Conservation (phyloP, 345 rosid species). For the Brassica juncea region DNA sequence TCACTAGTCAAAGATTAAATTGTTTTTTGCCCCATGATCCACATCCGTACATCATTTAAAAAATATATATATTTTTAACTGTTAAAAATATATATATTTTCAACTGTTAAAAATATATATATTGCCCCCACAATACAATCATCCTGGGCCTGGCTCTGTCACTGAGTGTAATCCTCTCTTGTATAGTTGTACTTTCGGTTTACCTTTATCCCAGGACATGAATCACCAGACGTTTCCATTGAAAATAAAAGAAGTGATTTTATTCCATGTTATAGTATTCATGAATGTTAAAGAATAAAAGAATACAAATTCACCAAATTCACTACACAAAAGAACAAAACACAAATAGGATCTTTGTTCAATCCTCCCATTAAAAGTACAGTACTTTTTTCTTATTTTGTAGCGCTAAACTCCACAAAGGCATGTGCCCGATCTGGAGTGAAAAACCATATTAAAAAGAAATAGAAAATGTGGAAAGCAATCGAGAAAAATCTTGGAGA, state of each 20-base stretch:
- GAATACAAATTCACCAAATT: conserved; percentile 17
- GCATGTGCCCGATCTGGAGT: conserved; percentile 31
- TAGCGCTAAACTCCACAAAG: background rate
- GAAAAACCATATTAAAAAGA: conserved; percentile 17
- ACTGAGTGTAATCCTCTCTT: background rate
- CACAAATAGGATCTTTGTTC: conserved; percentile 15
- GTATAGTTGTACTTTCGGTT: background rate
- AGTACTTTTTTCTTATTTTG: conserved; percentile 24
- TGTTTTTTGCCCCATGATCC: too few species aligned
- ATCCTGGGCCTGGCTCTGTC: too few species aligned
- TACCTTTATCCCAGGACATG: background rate
- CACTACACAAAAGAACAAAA: conserved; percentile 2
- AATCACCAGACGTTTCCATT: background rate
- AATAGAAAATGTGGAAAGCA: conserved; percentile 11
- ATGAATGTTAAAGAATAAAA: conserved; percentile 26
- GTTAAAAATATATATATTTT: too few species aligned
- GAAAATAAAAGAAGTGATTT: background rate
- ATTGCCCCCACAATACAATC: too few species aligned
- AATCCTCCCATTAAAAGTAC: background rate
- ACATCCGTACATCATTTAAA: too few species aligned
- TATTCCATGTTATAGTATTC: background rate
- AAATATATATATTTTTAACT: too few species aligned
- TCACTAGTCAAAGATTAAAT: too few species aligned
- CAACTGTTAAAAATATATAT: too few species aligned
- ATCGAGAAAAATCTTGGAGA: background rate